Conservation (phyloP, 78 protist species). For the Dictyostelium discoideum region dicty_2.7 NC_007089.4:4520001-4520500, state of each 20-base stretch:
- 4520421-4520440: background rate
- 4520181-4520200: background rate
- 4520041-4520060: slow-evolving; percentile 41
- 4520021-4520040: slow-evolving; percentile 75
- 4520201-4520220: background rate
- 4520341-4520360: too few relatives aligned
- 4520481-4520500: slow-evolving; percentile 27
- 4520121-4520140: background rate
- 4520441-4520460: too few relatives aligned
- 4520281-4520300: too few relatives aligned
- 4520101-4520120: background rate
- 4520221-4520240: too few relatives aligned
- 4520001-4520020: slow-evolving; percentile 86
- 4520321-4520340: background rate
- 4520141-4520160: background rate
- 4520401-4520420: background rate
- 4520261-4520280: too few relatives aligned
- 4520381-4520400: background rate
- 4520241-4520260: too few relatives aligned
- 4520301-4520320: background rate
- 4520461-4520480: background rate
- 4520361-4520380: too few relatives aligned
- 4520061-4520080: slow-evolving; percentile 64
- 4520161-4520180: background rate
- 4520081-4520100: slow-evolving; percentile 24